Evolutionary conservation across 2,329 filamentous ascomycete genomes (phyloP), one percentile per base, ranked within the genome.

Genomic region (Stagonosporopsis chrysanthemi): DNA sequence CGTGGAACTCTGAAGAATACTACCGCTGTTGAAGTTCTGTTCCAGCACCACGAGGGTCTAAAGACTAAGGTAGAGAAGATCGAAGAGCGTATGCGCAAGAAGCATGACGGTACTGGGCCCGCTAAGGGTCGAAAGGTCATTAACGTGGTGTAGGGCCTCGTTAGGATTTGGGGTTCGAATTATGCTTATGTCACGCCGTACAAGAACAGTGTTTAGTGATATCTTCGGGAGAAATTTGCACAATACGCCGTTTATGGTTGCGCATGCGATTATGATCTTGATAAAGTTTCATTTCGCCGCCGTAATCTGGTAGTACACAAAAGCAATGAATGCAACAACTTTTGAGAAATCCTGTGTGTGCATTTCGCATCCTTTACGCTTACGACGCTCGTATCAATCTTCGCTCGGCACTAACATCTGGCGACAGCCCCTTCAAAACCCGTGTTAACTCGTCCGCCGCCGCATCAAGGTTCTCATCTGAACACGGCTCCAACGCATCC

Each of bases 401-500:
- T 8, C 52, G 40, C 68, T 15, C 40, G 9, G 26, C 45, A 26
- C 48, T 47, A 29, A 64, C 61, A 41, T 59, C 60, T 8, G 56
- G 36, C 17, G 65, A 65, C 23, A 68, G 35, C 35, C 56, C 56
- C 7, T 41, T 57, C 52, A 73, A 36, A 15, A 65, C 61, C 2
- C 35, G 23, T 8, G 57, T 52, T 24, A 75, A 53, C 54, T 75
- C 72, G 35, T 69, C 65, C 12, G 65, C 72, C 12, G 70, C 72
- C 9, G 50, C 50, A 11, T 68, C 56, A 56, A 76, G 52, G 6
- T 59, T 54, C 4, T 53, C 64, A 60, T 72, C 67, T 6, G 41
- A 52, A 29, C 61, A 57, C 2, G 67, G 61, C 26, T 68, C 60
- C 58, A 75, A 52, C 3, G 67, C 70, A 69, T 76, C 72, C 44